Evolutionary conservation across 176 grass and related monocot genomes (phyloP).

Genomic region (Oryza meyeriana): DNA sequence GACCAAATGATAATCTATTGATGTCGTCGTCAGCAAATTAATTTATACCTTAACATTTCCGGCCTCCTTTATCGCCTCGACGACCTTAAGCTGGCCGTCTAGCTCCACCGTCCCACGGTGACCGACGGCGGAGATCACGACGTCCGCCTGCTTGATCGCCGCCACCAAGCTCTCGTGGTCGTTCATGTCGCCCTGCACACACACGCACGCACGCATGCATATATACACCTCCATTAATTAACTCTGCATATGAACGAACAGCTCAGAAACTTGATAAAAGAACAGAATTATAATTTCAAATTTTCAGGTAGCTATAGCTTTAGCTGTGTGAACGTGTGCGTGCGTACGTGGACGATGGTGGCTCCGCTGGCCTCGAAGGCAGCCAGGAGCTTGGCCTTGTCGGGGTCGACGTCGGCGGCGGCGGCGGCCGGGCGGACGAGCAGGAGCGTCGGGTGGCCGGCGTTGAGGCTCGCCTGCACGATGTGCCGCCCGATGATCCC

Average conservation of each 20-base stretch:
- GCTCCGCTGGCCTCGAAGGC: slow-evolving; percentile 10
- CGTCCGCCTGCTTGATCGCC: slow-evolving; percentile 37
- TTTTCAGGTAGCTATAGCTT: no score
- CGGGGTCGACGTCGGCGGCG: not conserved
- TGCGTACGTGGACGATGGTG: not conserved
- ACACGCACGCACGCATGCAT: no score
- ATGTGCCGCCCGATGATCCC: slow-evolving; percentile 37
- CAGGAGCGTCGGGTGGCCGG: slow-evolving; percentile 32
- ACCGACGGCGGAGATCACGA: slow-evolving; percentile 38
- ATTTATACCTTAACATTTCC: slow-evolving; percentile 22
- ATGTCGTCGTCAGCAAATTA: no score
- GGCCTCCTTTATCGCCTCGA: slow-evolving; percentile 36
- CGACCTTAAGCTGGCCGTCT: slow-evolving; percentile 28
- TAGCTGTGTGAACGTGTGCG: no score
- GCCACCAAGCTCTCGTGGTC: slow-evolving; percentile 33
- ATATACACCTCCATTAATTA: no score
- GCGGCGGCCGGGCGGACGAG: slow-evolving; percentile 16
- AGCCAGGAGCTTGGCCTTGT: slow-evolving; percentile 21
- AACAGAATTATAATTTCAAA: no score
- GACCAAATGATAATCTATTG: no score
- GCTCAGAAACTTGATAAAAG: not conserved
- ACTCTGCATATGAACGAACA: no score
- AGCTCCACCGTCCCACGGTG: slow-evolving; percentile 10
- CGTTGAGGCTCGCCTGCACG: slow-evolving; percentile 20
- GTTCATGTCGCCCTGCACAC: slow-evolving; percentile 38